Conservation (phyloP, 1,284 basidiomycete species). For the Apiotrichum porosum region DNA sequence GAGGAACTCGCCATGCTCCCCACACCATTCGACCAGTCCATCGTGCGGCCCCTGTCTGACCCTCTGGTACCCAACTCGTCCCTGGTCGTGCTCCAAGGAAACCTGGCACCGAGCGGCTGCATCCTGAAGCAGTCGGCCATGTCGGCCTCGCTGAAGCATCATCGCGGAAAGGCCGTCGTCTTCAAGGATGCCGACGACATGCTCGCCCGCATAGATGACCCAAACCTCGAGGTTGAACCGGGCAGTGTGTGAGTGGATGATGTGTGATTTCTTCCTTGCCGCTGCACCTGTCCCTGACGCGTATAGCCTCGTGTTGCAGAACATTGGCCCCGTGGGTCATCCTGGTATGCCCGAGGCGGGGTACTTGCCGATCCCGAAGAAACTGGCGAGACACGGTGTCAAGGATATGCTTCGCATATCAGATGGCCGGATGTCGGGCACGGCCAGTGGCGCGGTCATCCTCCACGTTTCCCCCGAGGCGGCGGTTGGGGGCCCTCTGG, state of each 20-base stretch:
- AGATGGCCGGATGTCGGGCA: conserved; percentile 46
- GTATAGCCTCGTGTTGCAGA: conserved; percentile 40
- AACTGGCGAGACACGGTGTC: conserved; percentile 39
- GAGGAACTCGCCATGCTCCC: conserved; percentile 32
- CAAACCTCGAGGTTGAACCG: conserved; percentile 28
- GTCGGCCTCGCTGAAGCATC: conserved; percentile 21
- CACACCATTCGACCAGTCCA: conserved; percentile 27
- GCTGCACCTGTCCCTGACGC: too few relatives aligned
- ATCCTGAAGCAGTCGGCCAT: conserved; percentile 44
- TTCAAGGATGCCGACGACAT: conserved; percentile 36
- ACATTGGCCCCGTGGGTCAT: conserved; percentile 41
- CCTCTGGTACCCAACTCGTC: conserved; percentile 32
- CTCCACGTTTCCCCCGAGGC: conserved; percentile 47
- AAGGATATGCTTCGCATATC: conserved; percentile 45
- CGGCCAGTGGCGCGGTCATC: conserved; percentile 41
- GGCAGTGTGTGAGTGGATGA: conserved; percentile 22
- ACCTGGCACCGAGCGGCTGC: conserved; percentile 40
- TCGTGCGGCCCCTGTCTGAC: conserved; percentile 34
- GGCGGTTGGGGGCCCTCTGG: conserved; percentile 42
- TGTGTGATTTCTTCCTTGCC: too few relatives aligned
- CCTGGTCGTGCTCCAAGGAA: conserved; percentile 40
- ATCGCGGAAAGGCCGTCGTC: conserved; percentile 36
- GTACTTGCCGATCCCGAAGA: conserved; percentile 43
- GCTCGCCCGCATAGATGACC: conserved; percentile 36
- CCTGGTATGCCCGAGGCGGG: conserved; percentile 49